Conservation (phyloP, 1,139 yeast species). For the Saccharomyces uvarum region DNA sequence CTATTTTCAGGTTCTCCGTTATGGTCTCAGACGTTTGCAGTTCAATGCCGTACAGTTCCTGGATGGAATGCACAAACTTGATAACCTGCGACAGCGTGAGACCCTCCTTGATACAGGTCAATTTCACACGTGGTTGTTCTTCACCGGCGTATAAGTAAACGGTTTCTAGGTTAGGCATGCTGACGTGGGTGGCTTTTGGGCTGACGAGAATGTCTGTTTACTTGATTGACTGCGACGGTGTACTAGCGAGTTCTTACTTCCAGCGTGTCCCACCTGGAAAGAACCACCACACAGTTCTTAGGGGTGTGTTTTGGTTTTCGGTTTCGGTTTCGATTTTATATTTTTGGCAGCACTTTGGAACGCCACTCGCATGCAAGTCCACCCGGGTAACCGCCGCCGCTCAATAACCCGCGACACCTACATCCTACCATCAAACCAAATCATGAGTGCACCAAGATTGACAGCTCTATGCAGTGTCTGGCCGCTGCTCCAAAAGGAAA, state of each 20-base stretch:
- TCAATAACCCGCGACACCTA: too few species aligned
- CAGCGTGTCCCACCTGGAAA: neutral
- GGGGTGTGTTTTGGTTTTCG: neutral
- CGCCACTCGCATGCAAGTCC: neutral
- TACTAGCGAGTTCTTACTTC: neutral
- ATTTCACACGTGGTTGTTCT: conserved; percentile 19
- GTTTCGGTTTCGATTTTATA: neutral
- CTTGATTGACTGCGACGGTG: neutral
- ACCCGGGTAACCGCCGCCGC: neutral
- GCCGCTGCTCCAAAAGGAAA: neutral
- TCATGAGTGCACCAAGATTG: too few species aligned
- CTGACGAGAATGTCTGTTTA: neutral
- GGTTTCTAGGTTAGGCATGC: conserved; percentile 9
- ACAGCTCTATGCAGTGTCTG: too few species aligned
- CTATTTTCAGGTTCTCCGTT: conserved; percentile 26
- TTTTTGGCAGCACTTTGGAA: neutral
- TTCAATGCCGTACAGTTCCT: conserved; percentile 22
- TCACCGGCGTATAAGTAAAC: conserved; percentile 25
- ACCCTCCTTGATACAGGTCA: conserved; percentile 18
- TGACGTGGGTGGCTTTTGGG: too few species aligned
- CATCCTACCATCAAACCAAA: too few species aligned
- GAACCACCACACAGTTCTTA: neutral
- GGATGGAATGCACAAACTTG: conserved; percentile 18
- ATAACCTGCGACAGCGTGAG: conserved; percentile 11
- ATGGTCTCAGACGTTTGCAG: conserved; percentile 23